Conservation (phyloP, 2,329 filamentous ascomycete genomes). For the Pseudogymnoascus sp. region DNA sequence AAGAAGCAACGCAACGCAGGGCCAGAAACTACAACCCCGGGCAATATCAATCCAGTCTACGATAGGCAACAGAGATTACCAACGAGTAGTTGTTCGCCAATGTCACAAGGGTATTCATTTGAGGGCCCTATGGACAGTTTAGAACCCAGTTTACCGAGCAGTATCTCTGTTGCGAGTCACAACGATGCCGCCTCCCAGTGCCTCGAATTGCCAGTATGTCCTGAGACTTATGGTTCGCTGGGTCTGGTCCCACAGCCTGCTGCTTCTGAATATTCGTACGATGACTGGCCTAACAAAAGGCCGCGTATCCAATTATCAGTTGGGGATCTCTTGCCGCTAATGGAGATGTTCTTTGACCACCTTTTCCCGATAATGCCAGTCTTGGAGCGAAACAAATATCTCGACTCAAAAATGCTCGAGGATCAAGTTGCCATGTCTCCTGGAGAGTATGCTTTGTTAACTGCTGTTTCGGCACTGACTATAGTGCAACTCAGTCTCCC, state of each 20-base stretch:
- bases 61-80: background rate
- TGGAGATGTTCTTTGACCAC: constrained; percentile 43
- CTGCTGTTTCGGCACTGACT: background rate
- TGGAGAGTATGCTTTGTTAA: background rate
- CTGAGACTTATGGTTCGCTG: background rate
- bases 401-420: background rate
- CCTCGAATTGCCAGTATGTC: background rate
- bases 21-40: background rate
- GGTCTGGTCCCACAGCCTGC: background rate
- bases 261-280: background rate
- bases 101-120: background rate
- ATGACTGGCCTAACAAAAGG: background rate
- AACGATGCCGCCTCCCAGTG: background rate
- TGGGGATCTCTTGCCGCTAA: background rate
- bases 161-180: background rate
- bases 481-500: constrained; percentile 6
- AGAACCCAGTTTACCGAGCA: background rate
- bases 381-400: constrained; percentile 31
- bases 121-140: background rate
- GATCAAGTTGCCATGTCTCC: background rate
- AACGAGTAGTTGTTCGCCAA: background rate
- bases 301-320: background rate
- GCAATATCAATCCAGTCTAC: background rate
- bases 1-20: background rate
- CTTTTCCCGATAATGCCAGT: constrained; percentile 53